Evolutionary conservation across 805 yeast genomes (phyloP).

Genomic region (Barnettozyma populi): DNA sequence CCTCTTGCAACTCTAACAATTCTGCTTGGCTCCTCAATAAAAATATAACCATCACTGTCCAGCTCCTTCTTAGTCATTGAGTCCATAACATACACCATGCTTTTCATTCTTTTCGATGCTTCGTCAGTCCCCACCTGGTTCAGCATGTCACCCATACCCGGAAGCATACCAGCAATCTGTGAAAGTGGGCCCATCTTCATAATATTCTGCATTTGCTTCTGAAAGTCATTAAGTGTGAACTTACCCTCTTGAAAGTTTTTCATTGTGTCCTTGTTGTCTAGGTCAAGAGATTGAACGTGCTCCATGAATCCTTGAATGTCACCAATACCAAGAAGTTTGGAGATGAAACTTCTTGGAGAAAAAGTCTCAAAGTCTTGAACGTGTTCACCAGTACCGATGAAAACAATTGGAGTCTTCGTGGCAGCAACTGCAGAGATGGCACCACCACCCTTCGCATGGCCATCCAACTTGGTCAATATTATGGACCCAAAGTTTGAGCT

Average conservation of each 20-base stretch:
- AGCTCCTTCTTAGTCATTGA: constrained; percentile 92
- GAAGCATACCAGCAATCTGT: constrained; percentile 92
- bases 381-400: constrained; percentile 98
- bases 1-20: constrained; percentile 90
- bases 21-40: constrained; percentile 64
- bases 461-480: constrained; percentile 93
- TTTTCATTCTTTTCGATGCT: constrained; percentile 73
- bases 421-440: constrained; percentile 98
- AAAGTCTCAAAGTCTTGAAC: constrained; percentile 88
- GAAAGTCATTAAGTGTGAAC: constrained; percentile 85
- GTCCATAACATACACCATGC: constrained; percentile 89
- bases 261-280: constrained; percentile 85
- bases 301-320: constrained; percentile 92
- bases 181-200: constrained; percentile 96
- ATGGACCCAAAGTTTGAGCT: constrained; percentile 92
- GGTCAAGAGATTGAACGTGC: constrained; percentile 81
- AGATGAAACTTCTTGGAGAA: constrained; percentile 82
- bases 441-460: constrained; percentile 99
- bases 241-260: constrained; percentile 94
- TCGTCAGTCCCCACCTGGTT: constrained; percentile 89
- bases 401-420: constrained; percentile 88
- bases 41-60: constrained; percentile 72
- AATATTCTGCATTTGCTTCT: constrained; percentile 91
- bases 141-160: constrained; percentile 84
- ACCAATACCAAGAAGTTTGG: constrained; percentile 92